Conservation (phyloP, 441 rosid species). For the California macrophylla region DNA sequence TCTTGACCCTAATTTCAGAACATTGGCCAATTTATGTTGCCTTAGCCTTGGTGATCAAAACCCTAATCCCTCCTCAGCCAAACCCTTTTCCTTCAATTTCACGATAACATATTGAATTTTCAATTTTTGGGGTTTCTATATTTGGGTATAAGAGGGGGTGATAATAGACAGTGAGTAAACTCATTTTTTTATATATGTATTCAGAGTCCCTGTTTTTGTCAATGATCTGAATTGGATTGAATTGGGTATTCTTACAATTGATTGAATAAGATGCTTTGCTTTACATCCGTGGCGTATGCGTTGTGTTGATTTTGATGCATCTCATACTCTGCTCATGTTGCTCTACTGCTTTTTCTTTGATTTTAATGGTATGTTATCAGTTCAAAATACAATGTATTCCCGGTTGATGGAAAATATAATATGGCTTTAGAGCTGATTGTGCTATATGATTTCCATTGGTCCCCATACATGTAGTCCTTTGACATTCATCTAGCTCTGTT, state of each 20-base stretch:
- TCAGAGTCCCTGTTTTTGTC: background rate
- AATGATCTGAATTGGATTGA: background rate
- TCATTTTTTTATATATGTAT: background rate
- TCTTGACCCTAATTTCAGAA: background rate
- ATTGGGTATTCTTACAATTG: background rate
- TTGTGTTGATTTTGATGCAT: background rate
- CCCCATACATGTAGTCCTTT: background rate
- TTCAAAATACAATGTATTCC: background rate
- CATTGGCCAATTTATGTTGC: background rate
- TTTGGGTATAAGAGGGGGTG: background rate
- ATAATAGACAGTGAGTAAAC: background rate
- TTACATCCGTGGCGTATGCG: background rate
- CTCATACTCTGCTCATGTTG: background rate
- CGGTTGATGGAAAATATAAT: background rate
- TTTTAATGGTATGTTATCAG: background rate
- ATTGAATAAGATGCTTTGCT: background rate
- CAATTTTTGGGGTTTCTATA: background rate
- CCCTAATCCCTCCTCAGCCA: conserved; percentile 4
- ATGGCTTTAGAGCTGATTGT: background rate
- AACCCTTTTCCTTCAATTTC: background rate
- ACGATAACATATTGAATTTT: background rate
- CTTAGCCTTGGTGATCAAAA: conserved; percentile 1
- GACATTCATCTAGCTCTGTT: background rate
- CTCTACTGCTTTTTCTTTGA: background rate
- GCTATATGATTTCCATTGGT: background rate